Evolutionary conservation across 1,139 yeast species (phyloP), one percentile per base, ranked within the genome.

Genomic region (Yamadazyma triangularis): DNA sequence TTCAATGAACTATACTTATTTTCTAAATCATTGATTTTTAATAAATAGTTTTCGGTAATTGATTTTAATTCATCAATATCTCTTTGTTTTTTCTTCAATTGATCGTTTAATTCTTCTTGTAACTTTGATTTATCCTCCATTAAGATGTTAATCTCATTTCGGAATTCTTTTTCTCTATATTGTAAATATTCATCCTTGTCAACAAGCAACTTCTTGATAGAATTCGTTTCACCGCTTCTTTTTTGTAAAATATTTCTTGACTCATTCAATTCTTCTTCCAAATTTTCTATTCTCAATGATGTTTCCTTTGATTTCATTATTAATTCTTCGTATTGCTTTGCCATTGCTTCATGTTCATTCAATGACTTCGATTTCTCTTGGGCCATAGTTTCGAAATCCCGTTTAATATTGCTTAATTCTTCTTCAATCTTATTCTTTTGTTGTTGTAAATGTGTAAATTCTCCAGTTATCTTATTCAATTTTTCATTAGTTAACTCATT

Each of bases 251-350:
- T 67, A 26, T 74, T 71, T 38, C 87, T 73, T 4, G 85, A 66
- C 36, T 89, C 97, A 8, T 73, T 64, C 11, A 89, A 57, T 47
- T 89, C 96, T 36, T 87, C 95, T 44, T 85, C 89, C 29, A 89
- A 56, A 3, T 77, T 71, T 36, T 85, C 91, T 18, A 75, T 64
- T 40, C 75, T 70, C 32, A 66, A 64, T 21, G 69, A 67, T 4
- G 79, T 64, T 45, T 89, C 97, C 39, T 74, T 74, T 21, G 80
- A 58, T 33, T 82, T 77, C 72, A 82, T 73, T 5, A 68, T 56
- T 30, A 87, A 57, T 48, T 89, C 97, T 28, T 88, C 95, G 35
- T 80, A 75, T 52, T 88, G 94, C 40, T 79, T 79, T 43, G 74
- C 79, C 36, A 77, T 58, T 1, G 74, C 49, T 38, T 78, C 85